Percentiles rank a stretch among this genome's conserved stretches.
phyloP scores from a whole-genome alignment of 2,329 filamentous ascomycete species.

The Neofusicoccum sp. region DNA sequence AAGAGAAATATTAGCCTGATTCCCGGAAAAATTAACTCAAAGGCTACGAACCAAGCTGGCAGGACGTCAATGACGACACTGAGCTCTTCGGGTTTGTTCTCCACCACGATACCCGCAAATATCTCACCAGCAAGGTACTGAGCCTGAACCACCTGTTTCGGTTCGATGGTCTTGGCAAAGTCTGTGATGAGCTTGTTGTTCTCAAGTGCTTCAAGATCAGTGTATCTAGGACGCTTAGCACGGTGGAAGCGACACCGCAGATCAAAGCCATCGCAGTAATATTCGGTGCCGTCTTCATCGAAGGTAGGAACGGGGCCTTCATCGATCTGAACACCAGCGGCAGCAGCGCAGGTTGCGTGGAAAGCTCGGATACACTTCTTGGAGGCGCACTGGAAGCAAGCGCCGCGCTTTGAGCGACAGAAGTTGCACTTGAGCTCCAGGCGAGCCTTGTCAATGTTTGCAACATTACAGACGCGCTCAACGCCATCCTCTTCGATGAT shows the following conservation, averaged over 20 bases:
- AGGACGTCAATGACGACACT: constrained; percentile 77
- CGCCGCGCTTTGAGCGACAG: constrained; percentile 91
- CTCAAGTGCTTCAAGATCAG: constrained; percentile 68
- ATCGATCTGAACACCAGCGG: constrained; percentile 89
- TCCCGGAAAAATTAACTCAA: background rate
- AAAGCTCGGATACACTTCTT: constrained; percentile 93
- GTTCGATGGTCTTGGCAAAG: constrained; percentile 65
- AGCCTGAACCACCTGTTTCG: constrained; percentile 79
- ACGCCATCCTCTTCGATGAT: constrained; percentile 72
- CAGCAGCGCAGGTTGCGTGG: constrained; percentile 89
- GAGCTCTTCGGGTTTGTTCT: constrained; percentile 75
- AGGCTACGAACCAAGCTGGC: constrained; percentile 74
- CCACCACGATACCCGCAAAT: constrained; percentile 82
- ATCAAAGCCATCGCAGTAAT: constrained; percentile 86
- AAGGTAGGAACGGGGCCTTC: constrained; percentile 81
- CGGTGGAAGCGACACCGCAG: constrained; percentile 95
- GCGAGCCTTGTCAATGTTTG: constrained; percentile 80
- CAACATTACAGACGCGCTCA: constrained; percentile 74
- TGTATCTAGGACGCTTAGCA: constrained; percentile 76
- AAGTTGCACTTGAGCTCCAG: constrained; percentile 91
- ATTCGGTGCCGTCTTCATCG: constrained; percentile 86
- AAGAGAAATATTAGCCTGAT: constrained; percentile 40
- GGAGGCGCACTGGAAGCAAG: constrained; percentile 93
- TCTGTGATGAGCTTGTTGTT: constrained; percentile 65
- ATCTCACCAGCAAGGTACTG: constrained; percentile 84